Base-by-base conservation (phyloP, 805 yeast species). In the Yarrowia sp. region DNA sequence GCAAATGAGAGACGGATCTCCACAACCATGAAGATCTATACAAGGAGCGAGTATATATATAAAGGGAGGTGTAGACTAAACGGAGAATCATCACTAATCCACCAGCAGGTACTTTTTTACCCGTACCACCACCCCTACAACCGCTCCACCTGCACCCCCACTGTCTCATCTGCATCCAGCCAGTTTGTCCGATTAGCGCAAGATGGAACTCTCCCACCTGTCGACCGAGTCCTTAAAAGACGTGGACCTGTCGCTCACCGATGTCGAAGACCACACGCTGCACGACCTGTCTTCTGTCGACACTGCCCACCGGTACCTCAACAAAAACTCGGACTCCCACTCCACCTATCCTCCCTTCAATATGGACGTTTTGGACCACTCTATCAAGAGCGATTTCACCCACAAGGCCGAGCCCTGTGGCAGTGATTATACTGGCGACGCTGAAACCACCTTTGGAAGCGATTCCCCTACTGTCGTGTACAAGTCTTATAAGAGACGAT, bases 401-500 rank as follows among this genome's bases (percentile, higher is more conserved):
- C 42, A 18, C 33, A 51, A 51, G 43, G 43, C 58, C 18, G 58
- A 51, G 43, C 58, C 58, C 9, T 51, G 43, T 8, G 58, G 38
- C 4, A 51, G 43, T 33, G 58, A 51, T 18, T 51, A 38, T 17
- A 38, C 42, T 8, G 43, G 43, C 6, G 58, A 51, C 10, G 58
- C 58, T 3, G 58, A 51, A 10, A 42, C 58, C 18, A 57, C 63
- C n/a, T 57, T 57, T 43, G 63, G 55, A 15, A 13, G 36, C 41
- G 44, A 38, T 28, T 1, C n/a, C 1, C 22, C 61, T 7, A 5
- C 44, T 0, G 61, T 55, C 1, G 61, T 55, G 28, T 73, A 73
- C 66, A 65, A 68, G 44, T 66, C 71, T 1, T 74, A 71, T 68
- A 71, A 69, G 44, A 69, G 74, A n/a, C 68, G 76, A 22, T 74